Evolutionary conservation across 352 stramenopile species (phyloP), one percentile per base, ranked within the genome.

Genomic region (Globisporangium uncinulatum): DNA sequence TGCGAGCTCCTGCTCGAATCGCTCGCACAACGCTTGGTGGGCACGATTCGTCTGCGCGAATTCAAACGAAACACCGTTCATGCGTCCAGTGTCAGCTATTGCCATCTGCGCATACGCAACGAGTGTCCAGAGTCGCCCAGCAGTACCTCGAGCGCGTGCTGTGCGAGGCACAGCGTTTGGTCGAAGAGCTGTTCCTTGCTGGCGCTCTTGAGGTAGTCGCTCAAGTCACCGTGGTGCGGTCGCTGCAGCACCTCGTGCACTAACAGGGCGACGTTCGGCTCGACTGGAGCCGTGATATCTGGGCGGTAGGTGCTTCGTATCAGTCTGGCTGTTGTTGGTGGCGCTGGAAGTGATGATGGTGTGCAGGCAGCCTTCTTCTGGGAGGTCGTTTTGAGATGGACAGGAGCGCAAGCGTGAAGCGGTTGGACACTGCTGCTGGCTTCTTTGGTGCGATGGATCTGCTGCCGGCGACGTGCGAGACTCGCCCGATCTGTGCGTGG

Each of bases 211-310:
- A 84, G 57, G 45, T 73, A 83, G 31, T 71, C 66, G 13, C 44
- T 59, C 5, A 70, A 45, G 17, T 86, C 66, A 10, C 66, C 66
- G 56, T 72, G 78, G 44, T 79, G 57, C 6, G 66, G 70, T 5
- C 68, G 56, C 31, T 86, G 76, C 31, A 86, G 56, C 50, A 89
- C 56, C 60, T 89, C 70, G 8, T 72, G 70, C 17, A 86, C 62
- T 7, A 81, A 46, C 19, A 89, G 64, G 48, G 56, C 56, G 14
- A 69, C 54, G 42, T 76, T 79, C n/a, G 66, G 56, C 14, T 56
- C 20, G 19, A 7, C 53, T 44, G 49, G 52, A 24, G 19, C 21
- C 24, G 41, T 1, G 44, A 31, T 4, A 21, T 44, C 11, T 29
- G 34, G 8, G 14, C 5, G 41, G 29, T 0, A 11, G 31, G 43